Percentiles rank a stretch among this genome's conserved stretches.
phyloP scores from a whole-genome alignment of 2,329 filamentous ascomycete species.

The Fusarium sacchari region DNA sequence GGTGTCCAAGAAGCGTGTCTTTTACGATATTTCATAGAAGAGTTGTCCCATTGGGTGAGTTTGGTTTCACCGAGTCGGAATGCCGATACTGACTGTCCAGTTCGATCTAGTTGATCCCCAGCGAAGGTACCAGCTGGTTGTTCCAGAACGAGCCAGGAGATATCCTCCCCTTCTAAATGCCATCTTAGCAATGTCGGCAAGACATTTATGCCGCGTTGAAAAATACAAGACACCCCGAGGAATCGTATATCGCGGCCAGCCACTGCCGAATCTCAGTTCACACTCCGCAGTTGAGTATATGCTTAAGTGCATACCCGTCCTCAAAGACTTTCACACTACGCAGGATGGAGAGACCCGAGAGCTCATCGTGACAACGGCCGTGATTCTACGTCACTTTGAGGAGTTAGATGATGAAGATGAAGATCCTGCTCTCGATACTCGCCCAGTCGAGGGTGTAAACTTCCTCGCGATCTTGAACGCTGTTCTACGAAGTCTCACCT shows the following conservation, averaged over 20 bases:
- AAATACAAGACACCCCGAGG: conserved; percentile 16
- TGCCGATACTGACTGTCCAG: neutral
- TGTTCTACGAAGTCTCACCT: conserved; percentile 27
- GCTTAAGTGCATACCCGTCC: conserved; percentile 27
- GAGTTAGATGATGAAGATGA: conserved; percentile 36
- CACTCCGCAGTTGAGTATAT: conserved; percentile 36
- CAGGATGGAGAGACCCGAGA: conserved; percentile 32
- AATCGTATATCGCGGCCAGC: conserved; percentile 26
- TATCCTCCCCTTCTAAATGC: conserved; percentile 31
- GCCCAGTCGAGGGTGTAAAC: conserved; percentile 8
- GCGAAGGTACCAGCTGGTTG: conserved; percentile 14
- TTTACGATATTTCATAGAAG: conserved; percentile 33
- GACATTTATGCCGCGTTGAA: conserved; percentile 12
- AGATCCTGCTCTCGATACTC: neutral
- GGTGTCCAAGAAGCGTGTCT: conserved; percentile 35
- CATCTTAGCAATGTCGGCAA: conserved; percentile 29
- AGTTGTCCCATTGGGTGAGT: conserved; percentile 31
- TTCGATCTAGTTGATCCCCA: conserved; percentile 33
- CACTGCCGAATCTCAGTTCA: neutral
- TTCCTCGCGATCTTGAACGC: conserved; percentile 32
- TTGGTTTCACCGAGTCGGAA: fast-evolving
- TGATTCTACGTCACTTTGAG: conserved; percentile 33
- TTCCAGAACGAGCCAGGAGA: conserved; percentile 25
- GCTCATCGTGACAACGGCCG: conserved; percentile 25
- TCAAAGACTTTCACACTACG: conserved; percentile 33